Conservation (phyloP, 306 rosid species). For the Cotoneaster glaucophyllus region DNA sequence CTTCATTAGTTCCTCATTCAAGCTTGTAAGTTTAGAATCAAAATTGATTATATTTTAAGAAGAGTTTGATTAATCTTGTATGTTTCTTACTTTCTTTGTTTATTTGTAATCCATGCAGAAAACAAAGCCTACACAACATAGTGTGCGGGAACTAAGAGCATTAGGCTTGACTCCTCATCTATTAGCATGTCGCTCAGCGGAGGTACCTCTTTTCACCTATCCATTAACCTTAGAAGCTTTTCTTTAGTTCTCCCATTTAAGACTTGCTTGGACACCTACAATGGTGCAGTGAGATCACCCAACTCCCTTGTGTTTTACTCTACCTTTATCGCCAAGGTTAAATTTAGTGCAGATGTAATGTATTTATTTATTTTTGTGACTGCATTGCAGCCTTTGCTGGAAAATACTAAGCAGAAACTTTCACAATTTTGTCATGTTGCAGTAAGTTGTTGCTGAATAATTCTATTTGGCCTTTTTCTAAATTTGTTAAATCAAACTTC, state of each 20-base stretch:
- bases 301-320: not conserved
- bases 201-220: constrained; percentile 44
- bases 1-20: not conserved
- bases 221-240: not conserved
- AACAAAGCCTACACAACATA: constrained; percentile 96
- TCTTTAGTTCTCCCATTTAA: not conserved
- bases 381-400: constrained; percentile 74
- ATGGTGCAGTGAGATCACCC: not conserved
- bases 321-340: not conserved
- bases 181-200: constrained; percentile 89
- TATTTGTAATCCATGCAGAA: constrained; percentile 40
- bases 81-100: constrained; percentile 17
- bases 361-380: not conserved
- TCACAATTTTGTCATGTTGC: constrained; percentile 97
- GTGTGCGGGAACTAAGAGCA: constrained; percentile 94
- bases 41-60: not conserved
- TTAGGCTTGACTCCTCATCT: constrained; percentile 95
- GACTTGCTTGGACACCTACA: not conserved
- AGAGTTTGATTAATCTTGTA: constrained; percentile 3
- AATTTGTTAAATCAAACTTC: constrained; percentile 12
- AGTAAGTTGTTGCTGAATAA: constrained; percentile 48
- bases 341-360: not conserved
- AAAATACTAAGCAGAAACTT: constrained; percentile 79
- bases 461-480: not conserved
- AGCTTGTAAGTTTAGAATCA: not conserved